Evolutionary conservation across 192 early-diverging fungal genomes (phyloP).

Genomic region (Mortierella alpina): DNA sequence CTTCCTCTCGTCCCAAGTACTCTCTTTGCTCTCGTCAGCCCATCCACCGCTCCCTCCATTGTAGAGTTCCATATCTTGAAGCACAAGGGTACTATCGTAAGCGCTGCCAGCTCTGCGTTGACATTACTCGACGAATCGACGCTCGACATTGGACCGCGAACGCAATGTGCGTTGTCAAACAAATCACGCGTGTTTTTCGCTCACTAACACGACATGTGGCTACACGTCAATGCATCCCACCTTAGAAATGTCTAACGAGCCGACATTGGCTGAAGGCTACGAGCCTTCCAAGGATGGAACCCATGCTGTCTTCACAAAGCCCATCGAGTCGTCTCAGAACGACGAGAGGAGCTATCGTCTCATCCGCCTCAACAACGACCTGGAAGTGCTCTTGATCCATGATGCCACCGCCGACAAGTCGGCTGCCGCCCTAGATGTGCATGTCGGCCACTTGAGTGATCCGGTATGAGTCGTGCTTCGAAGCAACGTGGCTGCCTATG

Average conservation of each 20-base stretch:
- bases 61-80: no score
- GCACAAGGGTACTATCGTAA: no score
- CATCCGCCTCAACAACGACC: constrained; percentile 64
- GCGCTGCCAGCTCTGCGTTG: no score
- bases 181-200: not conserved
- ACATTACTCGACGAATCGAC: no score
- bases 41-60: no score
- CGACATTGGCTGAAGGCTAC: constrained; percentile 10
- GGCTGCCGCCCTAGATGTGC: constrained; percentile 67
- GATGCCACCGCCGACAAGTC: constrained; percentile 67
- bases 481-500: not conserved
- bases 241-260: not conserved
- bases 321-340: constrained; percentile 64
- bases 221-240: not conserved
- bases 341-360: constrained; percentile 70
- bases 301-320: constrained; percentile 29
- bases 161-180: no score
- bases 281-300: constrained; percentile 23
- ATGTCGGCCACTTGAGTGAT: constrained; percentile 70
- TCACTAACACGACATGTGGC: not conserved
- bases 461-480: constrained; percentile 42
- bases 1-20: no score
- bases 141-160: no score
- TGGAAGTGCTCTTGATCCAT: constrained; percentile 68
- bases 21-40: no score